Base-by-base conservation (phyloP, 805 yeast species). In the Sugiyamaella marilandica region DNA sequence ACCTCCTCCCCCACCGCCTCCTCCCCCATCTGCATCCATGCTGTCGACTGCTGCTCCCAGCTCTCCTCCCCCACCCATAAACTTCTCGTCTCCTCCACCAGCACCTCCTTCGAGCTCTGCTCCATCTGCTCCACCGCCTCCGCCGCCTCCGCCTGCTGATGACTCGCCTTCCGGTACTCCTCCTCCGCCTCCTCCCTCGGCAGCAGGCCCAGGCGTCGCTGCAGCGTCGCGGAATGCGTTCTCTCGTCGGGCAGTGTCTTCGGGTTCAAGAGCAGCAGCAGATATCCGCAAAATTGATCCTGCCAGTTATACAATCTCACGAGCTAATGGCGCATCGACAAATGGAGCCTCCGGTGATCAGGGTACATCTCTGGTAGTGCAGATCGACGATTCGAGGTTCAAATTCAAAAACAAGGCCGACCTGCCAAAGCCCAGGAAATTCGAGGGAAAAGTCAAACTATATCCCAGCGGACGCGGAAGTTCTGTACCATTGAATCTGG, bases 391-490 rank as follows among this genome's bases (percentile, higher is more conserved):
- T 64, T 67, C 74, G n/a, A 73, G 91, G 60, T 90, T 84, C 73
- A 79, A 76, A 58, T 91, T 88, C 74, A 65, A 73, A 2, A 87
- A 87, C 65, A 76, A 78, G 14, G 69, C 71, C 41, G 85, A 88
- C 21, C 73, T 94, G 44, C 98, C 99, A 0, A 82, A 81, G 60
- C 98, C 99, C n/a, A 76, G 98, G 59, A 77, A 79, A 47, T 89
- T 86, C 63, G 82, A 79, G 49, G 86, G 83, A 2, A 77, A 77
- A 45, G 78, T 78, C 54, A 90, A 92, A 66, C 72, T 90, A 58
- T 94, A 94, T 70, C 97, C 98, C 14, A 87, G 96, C 70, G 98
- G 98, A 11, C 78, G 96, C 61, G 98, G 98, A 2, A 81, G 90
- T 29, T 87, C 96, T 33, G 94, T 91, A 35, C 97, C 97, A 0